Base-by-base conservation (phyloP, 495 filamentous ascomycete genomes). In the Hypoxylon perforatum region DNA sequence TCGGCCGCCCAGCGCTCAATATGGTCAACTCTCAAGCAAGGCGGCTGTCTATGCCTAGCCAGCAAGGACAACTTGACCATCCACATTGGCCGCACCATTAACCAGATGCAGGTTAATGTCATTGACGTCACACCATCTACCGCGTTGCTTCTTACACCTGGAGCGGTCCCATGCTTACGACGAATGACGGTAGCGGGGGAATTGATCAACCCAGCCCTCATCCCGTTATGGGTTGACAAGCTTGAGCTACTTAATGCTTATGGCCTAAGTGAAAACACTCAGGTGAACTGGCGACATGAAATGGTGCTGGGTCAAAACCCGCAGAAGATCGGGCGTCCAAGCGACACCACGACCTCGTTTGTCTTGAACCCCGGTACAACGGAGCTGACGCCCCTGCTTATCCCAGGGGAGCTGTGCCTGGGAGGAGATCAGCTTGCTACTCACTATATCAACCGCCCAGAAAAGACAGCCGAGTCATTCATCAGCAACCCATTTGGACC, bases 11-110 rank as follows among this genome's bases (percentile, higher is more conserved):
- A 48, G 12, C 18, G 45, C 14, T 25, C 45, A 7, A 48, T 48
- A 4, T 22, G 23, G 5, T 48, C 45, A 4, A 48, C 45, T 12
- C 6, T 48, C 4, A 8, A 19, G 23, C 45, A 48, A 19, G 45
- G 45, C 15, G 45, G 45, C 14, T 48, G 45, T n/a, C 45, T 48
- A 10, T 48, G 45, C 28, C 21, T 48, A 14, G 45, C 45, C 1
- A 14, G 21, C 7, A 19, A 22, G 7, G 10, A 19, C 9, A 48
- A 22, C 9, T 14, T 48, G 4, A 19, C 23, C 9, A 48, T 22
- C 1, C 12, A 19, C 19, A 19, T 48, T n/a, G 45, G 21, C 21
- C 21, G 28, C 14, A 28, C 28, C 5, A 28, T 48, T 22, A 48
- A 28, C 4, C 10, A 23, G 11, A 48, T 48, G 45, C 9, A 48